Conservation (phyloP, 306 rosid genomes). For the Oemleria cerasiformis region DNA sequence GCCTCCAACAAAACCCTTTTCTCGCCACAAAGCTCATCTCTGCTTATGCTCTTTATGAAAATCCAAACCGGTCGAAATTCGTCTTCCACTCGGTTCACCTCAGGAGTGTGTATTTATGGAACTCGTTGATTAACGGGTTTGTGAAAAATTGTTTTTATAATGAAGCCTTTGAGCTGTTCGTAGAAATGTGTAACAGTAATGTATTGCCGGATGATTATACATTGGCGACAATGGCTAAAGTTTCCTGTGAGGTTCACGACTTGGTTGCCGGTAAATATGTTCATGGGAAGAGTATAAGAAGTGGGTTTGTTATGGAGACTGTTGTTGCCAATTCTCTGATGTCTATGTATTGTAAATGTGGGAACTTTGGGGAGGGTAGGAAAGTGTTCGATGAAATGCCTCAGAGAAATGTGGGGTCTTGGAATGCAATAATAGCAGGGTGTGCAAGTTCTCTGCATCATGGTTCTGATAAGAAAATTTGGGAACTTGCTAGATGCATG, state of each 20-base stretch:
- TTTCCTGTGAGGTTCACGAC: conserved; percentile 50
- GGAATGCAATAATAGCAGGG: conserved; percentile 66
- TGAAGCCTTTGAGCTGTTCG: conserved; percentile 45
- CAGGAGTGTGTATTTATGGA: conserved; percentile 58
- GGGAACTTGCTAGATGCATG: conserved; percentile 45
- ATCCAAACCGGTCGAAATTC: conserved; percentile 30
- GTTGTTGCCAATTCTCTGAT: conserved; percentile 67
- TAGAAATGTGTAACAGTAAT: conserved; percentile 41
- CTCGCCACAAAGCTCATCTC: conserved; percentile 64
- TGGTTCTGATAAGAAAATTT: conserved; percentile 25
- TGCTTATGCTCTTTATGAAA: conserved; percentile 50
- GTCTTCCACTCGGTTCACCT: conserved; percentile 43
- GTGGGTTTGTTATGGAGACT: conserved; percentile 52
- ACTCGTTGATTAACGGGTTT: conserved; percentile 54
- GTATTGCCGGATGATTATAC: conserved; percentile 64
- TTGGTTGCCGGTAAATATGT: conserved; percentile 45
- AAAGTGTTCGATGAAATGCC: conserved; percentile 78
- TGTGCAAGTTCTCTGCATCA: conserved; percentile 26
- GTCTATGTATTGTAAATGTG: conserved; percentile 62
- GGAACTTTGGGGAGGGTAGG: conserved; percentile 33
- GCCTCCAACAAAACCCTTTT: conserved; percentile 52
- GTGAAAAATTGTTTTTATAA: conserved; percentile 37
- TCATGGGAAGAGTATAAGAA: conserved; percentile 57
- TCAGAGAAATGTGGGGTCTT: conserved; percentile 52
- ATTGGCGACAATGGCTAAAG: conserved; percentile 58